Evolutionary conservation across 495 filamentous ascomycete species (phyloP).

Genomic region (Hyaloscypha variabilis): DNA sequence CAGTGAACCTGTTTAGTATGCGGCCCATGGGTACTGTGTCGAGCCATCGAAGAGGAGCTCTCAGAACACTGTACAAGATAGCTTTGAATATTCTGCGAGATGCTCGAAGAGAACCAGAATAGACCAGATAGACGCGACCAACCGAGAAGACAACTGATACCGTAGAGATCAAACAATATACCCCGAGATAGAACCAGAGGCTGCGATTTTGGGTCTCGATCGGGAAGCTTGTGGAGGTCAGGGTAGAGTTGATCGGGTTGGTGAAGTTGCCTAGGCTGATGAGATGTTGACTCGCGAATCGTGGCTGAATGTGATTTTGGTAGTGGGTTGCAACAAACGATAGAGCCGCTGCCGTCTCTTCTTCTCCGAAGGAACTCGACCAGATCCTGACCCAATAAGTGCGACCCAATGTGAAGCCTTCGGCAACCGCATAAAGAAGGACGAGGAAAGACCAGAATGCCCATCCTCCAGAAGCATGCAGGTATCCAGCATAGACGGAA

Average conservation of each 20-base stretch:
- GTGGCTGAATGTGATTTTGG: constrained; percentile 18
- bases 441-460: constrained; percentile 5
- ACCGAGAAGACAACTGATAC: constrained; percentile 12
- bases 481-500: constrained; percentile 53
- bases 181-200: constrained; percentile 62
- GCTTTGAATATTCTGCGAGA: constrained; percentile 55
- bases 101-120: constrained; percentile 40
- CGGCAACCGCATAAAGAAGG: neutral
- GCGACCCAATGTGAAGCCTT: constrained; percentile 4
- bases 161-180: constrained; percentile 66
- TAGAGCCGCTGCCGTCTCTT: constrained; percentile 27
- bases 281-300: constrained; percentile 38
- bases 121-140: constrained; percentile 7
- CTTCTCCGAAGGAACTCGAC: constrained; percentile 61
- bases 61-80: constrained; percentile 50
- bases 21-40: constrained; percentile 64
- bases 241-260: neutral
- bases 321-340: constrained; percentile 24
- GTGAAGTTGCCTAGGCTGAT: neutral
- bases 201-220: constrained; percentile 29
- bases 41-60: constrained; percentile 59
- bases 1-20: constrained; percentile 63
- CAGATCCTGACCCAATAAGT: constrained; percentile 18
- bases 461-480: constrained; percentile 50
- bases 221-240: constrained; percentile 33